phyloP scores from a whole-genome alignment of 306 rosid species.

The Trifolium fragiferum region DNA sequence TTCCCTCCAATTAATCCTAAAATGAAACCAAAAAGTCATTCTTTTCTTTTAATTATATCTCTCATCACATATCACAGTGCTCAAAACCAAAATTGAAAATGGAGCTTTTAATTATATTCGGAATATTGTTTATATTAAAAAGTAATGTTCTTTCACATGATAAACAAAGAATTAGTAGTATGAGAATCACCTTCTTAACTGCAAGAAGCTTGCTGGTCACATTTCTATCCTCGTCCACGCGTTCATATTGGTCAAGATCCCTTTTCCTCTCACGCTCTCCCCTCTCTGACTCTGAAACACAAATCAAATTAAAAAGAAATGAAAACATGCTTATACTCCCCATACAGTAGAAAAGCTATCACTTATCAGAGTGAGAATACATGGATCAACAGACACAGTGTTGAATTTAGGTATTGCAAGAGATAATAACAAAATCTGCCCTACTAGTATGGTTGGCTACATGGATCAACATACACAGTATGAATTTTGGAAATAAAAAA shows the following conservation, averaged over 20 bases:
- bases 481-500: conserved; percentile 25
- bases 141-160: conserved; percentile 12
- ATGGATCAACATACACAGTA: conserved; percentile 16
- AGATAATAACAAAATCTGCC: conserved; percentile 14
- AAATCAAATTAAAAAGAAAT: conserved; percentile 30
- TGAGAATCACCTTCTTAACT: conserved; percentile 79
- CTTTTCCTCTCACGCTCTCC: conserved; percentile 96
- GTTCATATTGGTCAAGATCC: conserved; percentile 92
- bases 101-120: conserved; percentile 24
- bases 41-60: background rate
- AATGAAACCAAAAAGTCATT: background rate
- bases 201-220: conserved; percentile 82
- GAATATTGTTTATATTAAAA: conserved; percentile 29
- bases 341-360: conserved; percentile 27
- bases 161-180: conserved; percentile 27
- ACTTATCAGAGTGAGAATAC: conserved; percentile 1
- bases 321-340: conserved; percentile 29
- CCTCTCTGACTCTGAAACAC: conserved; percentile 83
- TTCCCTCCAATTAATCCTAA: conserved; percentile 31
- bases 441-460: conserved; percentile 19
- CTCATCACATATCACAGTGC: conserved; percentile 32
- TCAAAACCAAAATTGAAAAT: conserved; percentile 20
- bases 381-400: too few species aligned
- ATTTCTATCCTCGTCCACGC: conserved; percentile 94
- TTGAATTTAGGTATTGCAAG: background rate